phyloP scores from a whole-genome alignment of 768 basidiomycete genomes.

The Pluteus cervinus region DNA sequence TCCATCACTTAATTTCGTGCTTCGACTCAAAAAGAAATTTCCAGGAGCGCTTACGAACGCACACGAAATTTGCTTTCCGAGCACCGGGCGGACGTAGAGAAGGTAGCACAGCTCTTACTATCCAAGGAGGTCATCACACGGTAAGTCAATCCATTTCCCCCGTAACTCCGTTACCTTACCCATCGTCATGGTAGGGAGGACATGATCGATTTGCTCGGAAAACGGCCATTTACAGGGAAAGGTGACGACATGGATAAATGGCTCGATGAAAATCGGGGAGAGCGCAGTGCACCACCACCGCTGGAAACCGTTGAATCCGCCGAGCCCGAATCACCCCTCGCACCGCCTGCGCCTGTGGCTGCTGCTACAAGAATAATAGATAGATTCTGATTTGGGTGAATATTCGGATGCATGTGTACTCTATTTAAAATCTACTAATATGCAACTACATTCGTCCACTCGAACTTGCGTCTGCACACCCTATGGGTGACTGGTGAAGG shows the following conservation, averaged over 20 bases:
- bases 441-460: no score
- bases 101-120: slow-evolving; percentile 85
- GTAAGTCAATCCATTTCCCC: slow-evolving; percentile 32
- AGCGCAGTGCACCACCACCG: slow-evolving; percentile 61
- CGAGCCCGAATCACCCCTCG: slow-evolving; percentile 33
- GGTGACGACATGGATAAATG: slow-evolving; percentile 96
- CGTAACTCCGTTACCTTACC: slow-evolving; percentile 1
- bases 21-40: slow-evolving; percentile 6
- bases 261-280: slow-evolving; percentile 76
- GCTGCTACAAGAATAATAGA: slow-evolving; percentile 26
- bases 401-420: no score
- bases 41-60: slow-evolving; percentile 75
- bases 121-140: slow-evolving; percentile 95
- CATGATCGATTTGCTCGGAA: slow-evolving; percentile 79
- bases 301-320: slow-evolving; percentile 39
- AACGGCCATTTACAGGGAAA: slow-evolving; percentile 71
- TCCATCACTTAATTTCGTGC: background rate
- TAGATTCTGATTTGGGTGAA: no score
- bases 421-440: no score
- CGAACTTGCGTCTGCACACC: no score
- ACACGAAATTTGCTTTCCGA: slow-evolving; percentile 77
- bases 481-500: slow-evolving; percentile 1
- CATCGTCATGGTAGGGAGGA: slow-evolving; percentile 54
- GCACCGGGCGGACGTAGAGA: slow-evolving; percentile 85
- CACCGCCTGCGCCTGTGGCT: slow-evolving; percentile 47